Conservation (phyloP, 2,329 filamentous ascomycete genomes). For the Ramichloridium luteum region DNA sequence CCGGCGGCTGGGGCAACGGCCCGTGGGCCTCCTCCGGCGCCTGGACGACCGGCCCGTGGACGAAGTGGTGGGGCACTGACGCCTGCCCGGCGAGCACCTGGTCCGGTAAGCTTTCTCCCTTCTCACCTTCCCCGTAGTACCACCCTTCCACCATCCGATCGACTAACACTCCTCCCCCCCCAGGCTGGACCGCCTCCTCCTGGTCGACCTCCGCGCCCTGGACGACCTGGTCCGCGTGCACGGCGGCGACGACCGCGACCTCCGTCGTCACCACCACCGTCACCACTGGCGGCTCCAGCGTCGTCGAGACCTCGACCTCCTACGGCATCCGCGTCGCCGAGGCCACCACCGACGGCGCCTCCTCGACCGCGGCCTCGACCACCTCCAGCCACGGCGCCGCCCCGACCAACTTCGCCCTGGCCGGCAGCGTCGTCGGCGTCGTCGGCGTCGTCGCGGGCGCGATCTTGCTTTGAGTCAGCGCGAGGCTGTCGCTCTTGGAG, state of each 20-base stretch:
- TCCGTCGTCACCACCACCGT: constrained; percentile 20
- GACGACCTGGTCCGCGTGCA: constrained; percentile 26
- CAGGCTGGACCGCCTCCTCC: constrained; percentile 23
- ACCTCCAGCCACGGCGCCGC: constrained; percentile 14
- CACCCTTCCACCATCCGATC: background rate
- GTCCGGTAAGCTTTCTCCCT: constrained; percentile 14
- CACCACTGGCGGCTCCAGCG: constrained; percentile 14
- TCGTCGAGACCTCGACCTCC: constrained; percentile 15
- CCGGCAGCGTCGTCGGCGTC: constrained; percentile 18
- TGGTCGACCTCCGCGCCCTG: constrained; percentile 24
- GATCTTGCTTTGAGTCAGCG: constrained; percentile 20
- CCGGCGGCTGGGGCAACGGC: constrained; percentile 21
- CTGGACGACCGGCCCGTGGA: constrained; percentile 26
- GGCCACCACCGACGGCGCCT: constrained; percentile 10
- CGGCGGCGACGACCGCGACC: constrained; percentile 22
- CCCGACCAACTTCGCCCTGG: constrained; percentile 14
- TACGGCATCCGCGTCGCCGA: constrained; percentile 22
- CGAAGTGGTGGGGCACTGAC: constrained; percentile 24
- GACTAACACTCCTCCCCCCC: too few species aligned
- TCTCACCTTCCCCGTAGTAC: background rate
- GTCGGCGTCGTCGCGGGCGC: constrained; percentile 22
- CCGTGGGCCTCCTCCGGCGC: constrained; percentile 20
- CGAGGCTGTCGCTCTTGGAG: too few species aligned
- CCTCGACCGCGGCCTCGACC: constrained; percentile 6
- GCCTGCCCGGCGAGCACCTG: constrained; percentile 24